These are phyloP conservation scores for Lipomyces anomalus DNA, from an alignment of 805 yeast species.

Conservation along the genomic window DNA sequence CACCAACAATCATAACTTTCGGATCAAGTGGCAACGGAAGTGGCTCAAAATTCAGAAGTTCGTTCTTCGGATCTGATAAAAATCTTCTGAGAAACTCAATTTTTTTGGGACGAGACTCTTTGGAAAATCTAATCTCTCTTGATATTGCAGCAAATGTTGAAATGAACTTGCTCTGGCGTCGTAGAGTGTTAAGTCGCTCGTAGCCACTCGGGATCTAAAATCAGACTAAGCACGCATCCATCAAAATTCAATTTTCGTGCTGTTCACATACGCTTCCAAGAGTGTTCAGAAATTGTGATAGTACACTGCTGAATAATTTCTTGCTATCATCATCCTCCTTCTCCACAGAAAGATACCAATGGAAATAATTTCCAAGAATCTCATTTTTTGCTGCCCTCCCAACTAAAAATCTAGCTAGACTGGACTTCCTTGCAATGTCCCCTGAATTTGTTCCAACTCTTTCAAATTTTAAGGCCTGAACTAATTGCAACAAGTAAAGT, in stretches of 20 bases:
- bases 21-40: constrained; percentile 83
- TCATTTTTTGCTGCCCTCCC: constrained; percentile 61
- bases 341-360: constrained; percentile 90
- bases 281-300: constrained; percentile 41
- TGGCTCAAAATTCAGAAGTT: constrained; percentile 42
- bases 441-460: constrained; percentile 17
- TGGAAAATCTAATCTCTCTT: constrained; percentile 52
- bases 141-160: constrained; percentile 61
- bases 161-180: constrained; percentile 64
- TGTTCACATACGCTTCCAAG: no score
- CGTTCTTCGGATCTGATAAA: constrained; percentile 45
- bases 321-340: constrained; percentile 56
- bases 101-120: constrained; percentile 74
- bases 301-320: constrained; percentile 41
- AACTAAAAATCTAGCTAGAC: constrained; percentile 56
- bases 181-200: constrained; percentile 34
- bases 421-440: constrained; percentile 20
- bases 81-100: constrained; percentile 60
- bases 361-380: constrained; percentile 71
- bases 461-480: constrained; percentile 86
- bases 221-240: no score
- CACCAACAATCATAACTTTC: constrained; percentile 62
- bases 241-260: no score
- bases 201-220: constrained; percentile 31
- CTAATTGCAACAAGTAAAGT: constrained; percentile 78